Base-by-base conservation (phyloP, 768 basidiomycete species). In the Russula sp. region DNA sequence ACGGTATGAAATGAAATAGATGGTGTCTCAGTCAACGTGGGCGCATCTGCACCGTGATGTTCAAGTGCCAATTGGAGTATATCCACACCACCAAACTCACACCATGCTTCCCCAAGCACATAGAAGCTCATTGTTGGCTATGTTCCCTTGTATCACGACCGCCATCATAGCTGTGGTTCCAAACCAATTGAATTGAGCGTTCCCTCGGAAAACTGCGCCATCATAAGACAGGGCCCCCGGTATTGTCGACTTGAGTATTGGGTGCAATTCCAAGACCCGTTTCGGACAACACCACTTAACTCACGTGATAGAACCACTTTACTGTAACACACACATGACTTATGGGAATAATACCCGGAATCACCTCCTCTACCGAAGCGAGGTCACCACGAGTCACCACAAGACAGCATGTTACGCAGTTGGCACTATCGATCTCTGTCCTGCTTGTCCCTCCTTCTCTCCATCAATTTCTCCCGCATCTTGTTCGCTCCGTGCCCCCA, bases 311-410 rank as follows among this genome's bases (percentile, higher is more conserved):
- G 27, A 27, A 27, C 27, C 27, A 27, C 27, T 27, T 27, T 3
- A 27, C 27, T 27, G 27, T 27, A 27, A 27, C 2, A 27, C 27
- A 10, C 1, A 20, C 34, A 6, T 8, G 11, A 5, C 11, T 3
- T 4, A n/a, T n/a, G n/a, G n/a, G n/a, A n/a, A n/a, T n/a, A n/a
- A n/a, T n/a, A 6, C 55, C 35, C 34, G 31, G 55, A 52, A 27
- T 27, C 27, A 27, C 27, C 27, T 27, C 27, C 27, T 27, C 48
- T 2, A 37, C 48, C 56, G 13, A 57, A 54, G 40, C 62, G 57
- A 53, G 51, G 62, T 9, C 11, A 59, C 16, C 47, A 63, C 56
- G 62, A 63, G 62, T 32, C 37, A 37, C 10, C 35, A 37, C 16
- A 13, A 13, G 13, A 22, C 3, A 47, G 18, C 20, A 3, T 2